Conservation (phyloP, 192 early-diverging fungal genomes). For the Spizellomyces punctatus region DNA sequence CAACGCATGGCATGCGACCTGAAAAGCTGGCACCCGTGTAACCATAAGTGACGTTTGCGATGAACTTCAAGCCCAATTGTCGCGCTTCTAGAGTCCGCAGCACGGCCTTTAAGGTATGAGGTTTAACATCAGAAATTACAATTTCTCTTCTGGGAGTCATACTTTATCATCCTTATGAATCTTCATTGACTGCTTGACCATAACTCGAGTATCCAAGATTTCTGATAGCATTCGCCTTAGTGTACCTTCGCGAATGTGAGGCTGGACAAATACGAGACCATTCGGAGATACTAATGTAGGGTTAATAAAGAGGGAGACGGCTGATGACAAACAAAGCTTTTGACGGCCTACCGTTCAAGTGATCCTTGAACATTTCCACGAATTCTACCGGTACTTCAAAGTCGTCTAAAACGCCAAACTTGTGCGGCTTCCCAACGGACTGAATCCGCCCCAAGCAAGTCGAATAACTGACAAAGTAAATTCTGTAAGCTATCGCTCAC, state of each 20-base stretch:
- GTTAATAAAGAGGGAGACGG: neutral
- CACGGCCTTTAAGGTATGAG: slow-evolving; percentile 42
- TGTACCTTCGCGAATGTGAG: slow-evolving; percentile 75
- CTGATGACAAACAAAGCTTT: slow-evolving; percentile 28
- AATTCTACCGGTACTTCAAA: slow-evolving; percentile 64
- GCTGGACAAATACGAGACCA: slow-evolving; percentile 84
- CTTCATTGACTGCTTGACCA: slow-evolving; percentile 88
- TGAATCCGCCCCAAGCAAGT: slow-evolving; percentile 76
- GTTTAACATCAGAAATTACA: neutral
- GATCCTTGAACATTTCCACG: slow-evolving; percentile 64
- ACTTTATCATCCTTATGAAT: slow-evolving; percentile 63
- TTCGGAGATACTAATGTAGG: slow-evolving; percentile 67
- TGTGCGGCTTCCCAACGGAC: slow-evolving; percentile 41
- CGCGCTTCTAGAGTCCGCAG: slow-evolving; percentile 74
- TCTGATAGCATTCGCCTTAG: slow-evolving; percentile 83
- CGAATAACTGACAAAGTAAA: slow-evolving; percentile 58
- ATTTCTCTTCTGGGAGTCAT: neutral
- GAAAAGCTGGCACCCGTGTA: slow-evolving; percentile 84
- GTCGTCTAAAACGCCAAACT: slow-evolving; percentile 66
- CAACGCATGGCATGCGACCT: slow-evolving; percentile 87
- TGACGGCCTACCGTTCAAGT: slow-evolving; percentile 60
- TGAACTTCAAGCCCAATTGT: slow-evolving; percentile 85
- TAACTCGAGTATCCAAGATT: slow-evolving; percentile 84
- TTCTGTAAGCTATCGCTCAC: neutral
- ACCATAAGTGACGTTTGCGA: slow-evolving; percentile 94